Percentiles rank a stretch among this genome's conserved stretches.
These are phyloP conservation scores for Sclerotinia glacialis DNA, from an alignment of 2,329 filamentous ascomycete species.

Conservation along the genomic window DNA sequence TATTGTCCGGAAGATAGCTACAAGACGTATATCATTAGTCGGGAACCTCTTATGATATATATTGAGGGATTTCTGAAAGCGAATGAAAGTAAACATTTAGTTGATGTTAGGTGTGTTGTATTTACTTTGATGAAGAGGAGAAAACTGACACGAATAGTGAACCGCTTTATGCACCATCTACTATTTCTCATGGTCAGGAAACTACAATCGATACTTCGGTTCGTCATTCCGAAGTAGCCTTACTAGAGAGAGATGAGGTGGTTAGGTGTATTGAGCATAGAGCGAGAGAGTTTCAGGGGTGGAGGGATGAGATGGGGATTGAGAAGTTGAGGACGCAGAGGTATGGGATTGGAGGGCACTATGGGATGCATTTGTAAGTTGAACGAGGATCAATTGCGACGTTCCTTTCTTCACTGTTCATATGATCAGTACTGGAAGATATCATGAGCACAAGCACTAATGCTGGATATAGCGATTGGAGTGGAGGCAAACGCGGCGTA, in stretches of 20 bases:
- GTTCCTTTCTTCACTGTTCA: not conserved
- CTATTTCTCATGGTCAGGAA: constrained; percentile 50
- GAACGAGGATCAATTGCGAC: no score
- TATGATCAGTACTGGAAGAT: not conserved
- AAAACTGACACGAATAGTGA: constrained; percentile 38
- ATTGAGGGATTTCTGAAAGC: constrained; percentile 53
- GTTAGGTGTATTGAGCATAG: constrained; percentile 59
- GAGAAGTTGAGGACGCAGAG: constrained; percentile 60
- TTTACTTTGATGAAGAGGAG: not conserved
- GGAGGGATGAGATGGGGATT: constrained; percentile 55
- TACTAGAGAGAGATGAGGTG: constrained; percentile 46
- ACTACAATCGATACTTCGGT: constrained; percentile 48
- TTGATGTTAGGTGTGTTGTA: constrained; percentile 49
- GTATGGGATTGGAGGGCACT: constrained; percentile 60
- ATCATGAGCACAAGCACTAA: not conserved
- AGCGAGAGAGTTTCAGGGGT: constrained; percentile 58
- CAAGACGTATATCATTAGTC: constrained; percentile 49
- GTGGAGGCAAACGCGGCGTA: constrained; percentile 41
- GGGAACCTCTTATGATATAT: constrained; percentile 56
- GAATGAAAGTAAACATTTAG: constrained; percentile 49
- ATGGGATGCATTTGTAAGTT: constrained; percentile 37
- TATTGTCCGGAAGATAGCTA: constrained; percentile 35
- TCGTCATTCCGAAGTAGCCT: constrained; percentile 51
- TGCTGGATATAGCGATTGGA: constrained; percentile 58
- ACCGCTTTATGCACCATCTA: constrained; percentile 52